Percentiles rank a stretch among this genome's conserved stretches.
Evolutionary conservation across 2,329 filamentous ascomycete species (phyloP).

Genomic region (Ophiocordyceps camponoti-saundersi): DNA sequence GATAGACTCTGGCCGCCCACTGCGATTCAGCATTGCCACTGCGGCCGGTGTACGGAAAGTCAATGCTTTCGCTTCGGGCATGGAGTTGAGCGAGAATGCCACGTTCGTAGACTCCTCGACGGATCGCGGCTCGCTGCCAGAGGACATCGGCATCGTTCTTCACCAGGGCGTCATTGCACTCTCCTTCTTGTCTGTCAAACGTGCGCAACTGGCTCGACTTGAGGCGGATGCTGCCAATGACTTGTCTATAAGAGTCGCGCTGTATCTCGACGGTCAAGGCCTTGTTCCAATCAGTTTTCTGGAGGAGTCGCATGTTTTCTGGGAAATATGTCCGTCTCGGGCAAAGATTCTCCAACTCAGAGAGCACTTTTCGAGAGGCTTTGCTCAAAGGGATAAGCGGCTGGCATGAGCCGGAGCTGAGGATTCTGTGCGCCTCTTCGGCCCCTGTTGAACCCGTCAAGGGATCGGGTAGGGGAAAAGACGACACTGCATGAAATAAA

Average conservation of each 20-base stretch:
- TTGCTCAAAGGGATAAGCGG: background rate
- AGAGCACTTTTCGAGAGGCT: background rate
- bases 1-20: background rate
- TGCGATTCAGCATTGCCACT: background rate
- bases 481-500: conserved; percentile 1
- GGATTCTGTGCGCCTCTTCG: background rate
- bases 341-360: background rate
- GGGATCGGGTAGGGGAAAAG: background rate
- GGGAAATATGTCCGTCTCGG: background rate
- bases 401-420: background rate
- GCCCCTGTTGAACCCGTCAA: background rate
- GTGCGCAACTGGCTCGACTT: background rate
- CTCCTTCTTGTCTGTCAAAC: background rate
- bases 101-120: background rate
- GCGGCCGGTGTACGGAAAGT: background rate
- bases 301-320: background rate
- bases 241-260: background rate
- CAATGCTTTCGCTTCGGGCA: background rate
- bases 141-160: background rate
- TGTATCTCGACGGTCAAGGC: background rate
- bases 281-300: background rate
- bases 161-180: background rate
- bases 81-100: background rate
- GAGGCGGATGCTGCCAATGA: background rate
- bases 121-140: background rate